Percentiles rank a stretch among this genome's conserved stretches.
These are phyloP conservation scores for Rhizopogon vulgaris DNA, from an alignment of 768 basidiomycete genomes.

Conservation along the genomic window DNA sequence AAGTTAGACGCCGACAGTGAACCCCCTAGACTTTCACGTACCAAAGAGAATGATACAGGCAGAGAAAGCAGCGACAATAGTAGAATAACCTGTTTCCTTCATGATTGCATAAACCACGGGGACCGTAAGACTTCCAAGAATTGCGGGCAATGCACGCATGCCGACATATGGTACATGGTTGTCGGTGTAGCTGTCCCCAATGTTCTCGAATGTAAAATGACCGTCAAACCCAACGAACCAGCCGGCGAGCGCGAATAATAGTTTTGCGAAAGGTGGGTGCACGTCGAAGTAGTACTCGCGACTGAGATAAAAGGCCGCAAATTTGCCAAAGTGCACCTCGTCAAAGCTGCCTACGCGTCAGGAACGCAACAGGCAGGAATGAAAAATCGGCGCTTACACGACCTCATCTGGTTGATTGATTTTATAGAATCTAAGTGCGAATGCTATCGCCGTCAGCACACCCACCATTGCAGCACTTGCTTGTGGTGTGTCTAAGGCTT, in stretches of 20 bases:
- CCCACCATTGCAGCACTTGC: slow-evolving; percentile 60
- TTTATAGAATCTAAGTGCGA: slow-evolving; percentile 87
- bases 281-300: slow-evolving; percentile 99
- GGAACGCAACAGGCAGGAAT: background rate
- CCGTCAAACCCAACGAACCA: slow-evolving; percentile 98
- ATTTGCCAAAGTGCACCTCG: slow-evolving; percentile 98
- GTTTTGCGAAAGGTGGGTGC: slow-evolving; percentile 94
- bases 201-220: slow-evolving; percentile 87
- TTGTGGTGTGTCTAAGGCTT: slow-evolving; percentile 52
- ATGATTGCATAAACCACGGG: slow-evolving; percentile 93
- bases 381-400: slow-evolving; percentile 52
- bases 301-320: slow-evolving; percentile 88
- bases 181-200: slow-evolving; percentile 87
- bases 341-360: slow-evolving; percentile 61
- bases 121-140: slow-evolving; percentile 85
- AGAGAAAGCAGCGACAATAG: slow-evolving; percentile 85
- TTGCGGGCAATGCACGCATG: slow-evolving; percentile 87
- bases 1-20: slow-evolving; percentile 1
- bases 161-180: slow-evolving; percentile 91
- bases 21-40: slow-evolving; percentile 31
- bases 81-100: slow-evolving; percentile 96
- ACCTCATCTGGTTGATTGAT: slow-evolving; percentile 93
- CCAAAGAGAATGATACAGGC: slow-evolving; percentile 84
- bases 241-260: slow-evolving; percentile 88
- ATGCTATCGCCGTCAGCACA: slow-evolving; percentile 66